Percentiles rank a stretch among this genome's conserved stretches.
phyloP scores from a whole-genome alignment of 2,329 filamentous ascomycete genomes.

The Penicillium sclerotiorum region DNA sequence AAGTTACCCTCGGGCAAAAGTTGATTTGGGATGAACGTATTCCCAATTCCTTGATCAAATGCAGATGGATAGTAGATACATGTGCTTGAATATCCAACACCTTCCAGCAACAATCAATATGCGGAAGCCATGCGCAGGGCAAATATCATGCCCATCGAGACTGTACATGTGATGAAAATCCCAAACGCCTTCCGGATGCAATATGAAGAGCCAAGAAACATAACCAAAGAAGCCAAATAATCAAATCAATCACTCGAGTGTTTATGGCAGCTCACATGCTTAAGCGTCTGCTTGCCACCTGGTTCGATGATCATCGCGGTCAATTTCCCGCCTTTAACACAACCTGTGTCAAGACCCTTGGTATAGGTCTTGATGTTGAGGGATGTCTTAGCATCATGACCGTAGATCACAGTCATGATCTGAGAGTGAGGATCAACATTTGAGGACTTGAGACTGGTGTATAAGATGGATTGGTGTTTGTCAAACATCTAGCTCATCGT shows the following conservation, averaged over 20 bases:
- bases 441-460: slow-evolving; percentile 21
- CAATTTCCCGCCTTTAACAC: slow-evolving; percentile 73
- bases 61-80: neutral
- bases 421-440: slow-evolving; percentile 24
- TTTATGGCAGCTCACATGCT: slow-evolving; percentile 48
- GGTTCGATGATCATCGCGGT: slow-evolving; percentile 76
- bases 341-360: slow-evolving; percentile 83
- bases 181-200: slow-evolving; percentile 4
- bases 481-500: slow-evolving; percentile 52
- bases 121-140: neutral
- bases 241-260: slow-evolving; percentile 23
- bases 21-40: too few relatives aligned
- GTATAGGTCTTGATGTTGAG: slow-evolving; percentile 70
- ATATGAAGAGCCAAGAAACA: slow-evolving; percentile 1
- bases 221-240: neutral
- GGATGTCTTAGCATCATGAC: slow-evolving; percentile 77
- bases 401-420: slow-evolving; percentile 76
- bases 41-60: too few relatives aligned
- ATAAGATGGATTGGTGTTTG: slow-evolving; percentile 44
- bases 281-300: slow-evolving; percentile 44
- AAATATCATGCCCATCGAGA: neutral
- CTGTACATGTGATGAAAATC: neutral
- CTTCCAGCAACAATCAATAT: neutral
- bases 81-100: neutral
- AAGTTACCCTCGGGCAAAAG: too few relatives aligned